A percentile compares a stretch with the other conserved stretches of the same genome.
These are phyloP conservation scores for Gentiana macrophylla DNA, from an alignment of 257 asterid species.

Conservation along the genomic window DNA sequence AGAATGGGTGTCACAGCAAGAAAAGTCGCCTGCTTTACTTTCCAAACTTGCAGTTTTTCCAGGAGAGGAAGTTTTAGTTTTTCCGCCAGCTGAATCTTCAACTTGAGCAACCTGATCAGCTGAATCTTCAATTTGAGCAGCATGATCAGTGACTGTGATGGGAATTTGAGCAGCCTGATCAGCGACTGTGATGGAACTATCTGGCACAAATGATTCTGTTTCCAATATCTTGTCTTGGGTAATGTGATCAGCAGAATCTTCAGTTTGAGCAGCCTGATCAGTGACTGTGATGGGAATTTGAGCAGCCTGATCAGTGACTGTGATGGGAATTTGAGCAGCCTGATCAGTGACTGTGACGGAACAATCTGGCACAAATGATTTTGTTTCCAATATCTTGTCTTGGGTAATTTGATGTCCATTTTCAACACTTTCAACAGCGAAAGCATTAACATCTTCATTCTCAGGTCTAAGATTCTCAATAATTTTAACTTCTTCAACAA, in stretches of 20 bases:
- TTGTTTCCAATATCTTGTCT: neutral
- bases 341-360: no score
- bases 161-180: no score
- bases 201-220: no score
- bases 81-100: neutral
- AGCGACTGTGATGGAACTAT: no score
- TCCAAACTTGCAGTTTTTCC: neutral
- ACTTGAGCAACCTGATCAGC: no score
- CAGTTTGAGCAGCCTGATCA: no score
- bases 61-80: conserved; percentile 4
- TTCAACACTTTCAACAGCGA: neutral
- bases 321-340: neutral
- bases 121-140: neutral
- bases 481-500: conserved; percentile 3
- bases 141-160: neutral
- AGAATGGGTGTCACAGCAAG: no score
- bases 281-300: neutral
- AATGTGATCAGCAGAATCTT: no score
- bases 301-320: neutral
- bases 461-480: neutral
- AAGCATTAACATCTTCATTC: neutral
- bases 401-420: neutral
- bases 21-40: neutral
- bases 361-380: neutral
- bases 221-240: no score